phyloP scores from a whole-genome alignment of 83 land plant species.

The Diphasiastrum complanatum region DNA sequence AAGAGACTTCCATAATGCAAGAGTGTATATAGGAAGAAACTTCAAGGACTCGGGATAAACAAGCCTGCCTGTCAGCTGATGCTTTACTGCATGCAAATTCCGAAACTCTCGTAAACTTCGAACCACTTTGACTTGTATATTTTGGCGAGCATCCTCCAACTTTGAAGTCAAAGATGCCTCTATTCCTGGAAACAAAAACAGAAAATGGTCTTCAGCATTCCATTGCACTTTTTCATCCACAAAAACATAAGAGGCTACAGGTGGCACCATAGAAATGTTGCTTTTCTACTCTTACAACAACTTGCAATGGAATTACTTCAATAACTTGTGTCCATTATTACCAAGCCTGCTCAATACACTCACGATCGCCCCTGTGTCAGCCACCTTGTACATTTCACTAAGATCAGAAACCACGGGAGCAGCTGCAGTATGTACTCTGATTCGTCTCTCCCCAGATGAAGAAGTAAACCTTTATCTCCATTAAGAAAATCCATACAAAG shows the following conservation, averaged over 20 bases:
- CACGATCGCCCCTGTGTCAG: constrained; percentile 80
- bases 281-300: not conserved
- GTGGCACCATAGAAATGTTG: not conserved
- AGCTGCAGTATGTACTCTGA: constrained; percentile 84
- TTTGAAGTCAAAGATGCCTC: constrained; percentile 72
- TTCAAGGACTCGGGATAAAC: constrained; percentile 88
- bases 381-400: constrained; percentile 79
- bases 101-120: constrained; percentile 77
- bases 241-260: not conserved
- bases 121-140: constrained; percentile 50
- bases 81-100: constrained; percentile 80
- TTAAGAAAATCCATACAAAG: constrained; percentile 14
- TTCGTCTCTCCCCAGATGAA: constrained; percentile 93
- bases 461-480: constrained; percentile 71
- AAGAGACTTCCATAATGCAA: constrained; percentile 57
- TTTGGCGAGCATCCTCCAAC: constrained; percentile 87
- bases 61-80: constrained; percentile 67
- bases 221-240: no score
- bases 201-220: no score
- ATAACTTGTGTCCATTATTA: constrained; percentile 18
- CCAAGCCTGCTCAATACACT: constrained; percentile 75
- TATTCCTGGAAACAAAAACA: constrained; percentile 48
- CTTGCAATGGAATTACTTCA: not conserved
- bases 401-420: constrained; percentile 82
- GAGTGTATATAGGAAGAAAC: constrained; percentile 63